Conservation (phyloP, 23 red algal species). For the Gracilariopsis chorda region DNA sequence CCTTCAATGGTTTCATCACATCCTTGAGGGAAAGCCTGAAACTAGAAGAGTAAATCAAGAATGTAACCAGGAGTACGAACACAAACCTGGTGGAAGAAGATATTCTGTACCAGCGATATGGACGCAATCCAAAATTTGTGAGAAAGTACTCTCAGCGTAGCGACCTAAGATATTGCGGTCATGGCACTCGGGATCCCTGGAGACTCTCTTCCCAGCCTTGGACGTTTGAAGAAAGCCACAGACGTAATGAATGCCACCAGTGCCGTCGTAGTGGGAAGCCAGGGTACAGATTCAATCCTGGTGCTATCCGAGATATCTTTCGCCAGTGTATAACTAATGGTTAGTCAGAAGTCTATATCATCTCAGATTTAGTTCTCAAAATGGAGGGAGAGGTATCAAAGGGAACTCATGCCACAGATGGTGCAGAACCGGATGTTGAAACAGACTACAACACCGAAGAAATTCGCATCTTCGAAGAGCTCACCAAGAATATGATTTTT, state of each 20-base stretch:
- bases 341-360: neutral
- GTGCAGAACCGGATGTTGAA: neutral
- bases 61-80: neutral
- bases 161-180: neutral
- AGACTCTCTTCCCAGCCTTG: neutral
- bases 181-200: neutral
- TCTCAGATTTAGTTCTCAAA: neutral
- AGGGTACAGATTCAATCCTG: conserved; percentile 3
- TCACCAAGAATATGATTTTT: neutral
- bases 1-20: conserved; percentile 32
- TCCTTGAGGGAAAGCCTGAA: conserved; percentile 10
- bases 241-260: conserved; percentile 7
- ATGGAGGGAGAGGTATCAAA: neutral
- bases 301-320: neutral
- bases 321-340: neutral
- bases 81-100: neutral
- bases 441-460: neutral
- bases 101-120: neutral
- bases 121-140: neutral
- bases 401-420: too few species aligned
- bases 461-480: neutral
- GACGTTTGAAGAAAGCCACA: conserved; percentile 29
- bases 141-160: neutral
- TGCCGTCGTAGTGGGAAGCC: conserved; percentile 4
- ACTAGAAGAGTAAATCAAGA: neutral